phyloP scores from a whole-genome alignment of 2,329 filamentous ascomycete genomes.

The Ophiostoma himal-ulmi region DNA sequence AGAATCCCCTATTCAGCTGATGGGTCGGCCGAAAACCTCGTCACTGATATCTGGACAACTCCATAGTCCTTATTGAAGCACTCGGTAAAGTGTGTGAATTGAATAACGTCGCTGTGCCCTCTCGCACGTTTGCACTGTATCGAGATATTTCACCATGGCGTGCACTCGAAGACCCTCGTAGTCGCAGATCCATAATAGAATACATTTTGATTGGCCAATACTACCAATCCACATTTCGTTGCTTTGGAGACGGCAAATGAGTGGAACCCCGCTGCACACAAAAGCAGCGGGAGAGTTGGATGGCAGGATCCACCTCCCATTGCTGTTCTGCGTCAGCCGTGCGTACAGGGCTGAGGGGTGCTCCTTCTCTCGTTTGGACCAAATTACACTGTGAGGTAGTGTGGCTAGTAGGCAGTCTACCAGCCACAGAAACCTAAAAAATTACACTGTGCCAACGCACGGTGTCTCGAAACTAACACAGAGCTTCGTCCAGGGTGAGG shows the following conservation, averaged over 20 bases:
- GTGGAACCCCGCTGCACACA: slow-evolving; percentile 17
- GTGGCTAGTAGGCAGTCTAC: not conserved
- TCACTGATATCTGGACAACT: not conserved
- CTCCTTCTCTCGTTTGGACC: not conserved
- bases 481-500: slow-evolving; percentile 1
- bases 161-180: slow-evolving; percentile 2
- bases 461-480: slow-evolving; percentile 7
- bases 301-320: not conserved
- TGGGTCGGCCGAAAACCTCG: not conserved
- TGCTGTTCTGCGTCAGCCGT: slow-evolving; percentile 24
- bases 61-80: not conserved
- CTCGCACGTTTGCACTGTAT: not conserved
- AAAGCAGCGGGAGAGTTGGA: not conserved
- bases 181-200: not conserved
- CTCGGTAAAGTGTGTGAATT: not conserved
- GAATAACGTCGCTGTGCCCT: not conserved
- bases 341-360: slow-evolving; percentile 21
- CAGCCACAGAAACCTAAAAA: not conserved
- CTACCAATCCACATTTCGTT: slow-evolving; percentile 9
- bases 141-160: not conserved
- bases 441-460: not conserved
- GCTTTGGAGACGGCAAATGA: slow-evolving; percentile 17
- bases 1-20: not conserved
- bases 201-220: not conserved
- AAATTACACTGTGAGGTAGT: not conserved